Evolutionary conservation across 306 rosid genomes (phyloP), one percentile per base, ranked within the genome.

Genomic region (Begonia fuchsioides): DNA sequence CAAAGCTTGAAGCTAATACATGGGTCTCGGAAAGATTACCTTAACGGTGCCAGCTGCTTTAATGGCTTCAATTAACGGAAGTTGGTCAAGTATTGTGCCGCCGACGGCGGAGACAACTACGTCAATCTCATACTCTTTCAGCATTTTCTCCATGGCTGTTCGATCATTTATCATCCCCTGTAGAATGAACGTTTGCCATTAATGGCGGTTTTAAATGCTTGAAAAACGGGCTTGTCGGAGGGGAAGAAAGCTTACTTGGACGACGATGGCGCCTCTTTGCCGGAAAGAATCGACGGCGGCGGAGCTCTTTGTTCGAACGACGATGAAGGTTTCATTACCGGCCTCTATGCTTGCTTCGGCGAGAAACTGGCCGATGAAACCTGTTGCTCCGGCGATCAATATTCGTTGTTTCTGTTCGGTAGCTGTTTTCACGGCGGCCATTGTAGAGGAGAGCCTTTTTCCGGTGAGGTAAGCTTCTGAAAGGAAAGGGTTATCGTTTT

Each of bases 361-460:
- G 9, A 82, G 43, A 8, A 75, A 78, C 56, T 59, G 69, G 4
- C 93, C 93, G 17, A 82, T 82, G 61, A 82, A 78, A 2, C 93
- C 93, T 1, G 75, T 75, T 32, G 81, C 83, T 11, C 93, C 93
- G 12, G 39, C 52, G 0, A 83, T 15, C 1, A 83, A 64, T 2
- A 76, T 77, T 38, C 82, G 35, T 26, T 26, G 35, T 26, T 26
- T 26, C 35, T 26, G 35, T 26, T 26, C 35, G 35, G 35, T 5
- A 26, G 8, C 35, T 26, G 35, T 26, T 8, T 8, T 4, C 0
- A 6, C 35, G 8, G 35, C 35, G 0, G 35, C 35, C 35, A 26
- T 26, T 26, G 8, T 2, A 26, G 8, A 8, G 35, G 35, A 26
- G 35, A 26, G 35, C 7, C 35, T 26, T 26, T 26, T 26, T 26